Base-by-base conservation (phyloP, 2,329 filamentous ascomycete genomes). In the Beauveria brongniartii region DNA sequence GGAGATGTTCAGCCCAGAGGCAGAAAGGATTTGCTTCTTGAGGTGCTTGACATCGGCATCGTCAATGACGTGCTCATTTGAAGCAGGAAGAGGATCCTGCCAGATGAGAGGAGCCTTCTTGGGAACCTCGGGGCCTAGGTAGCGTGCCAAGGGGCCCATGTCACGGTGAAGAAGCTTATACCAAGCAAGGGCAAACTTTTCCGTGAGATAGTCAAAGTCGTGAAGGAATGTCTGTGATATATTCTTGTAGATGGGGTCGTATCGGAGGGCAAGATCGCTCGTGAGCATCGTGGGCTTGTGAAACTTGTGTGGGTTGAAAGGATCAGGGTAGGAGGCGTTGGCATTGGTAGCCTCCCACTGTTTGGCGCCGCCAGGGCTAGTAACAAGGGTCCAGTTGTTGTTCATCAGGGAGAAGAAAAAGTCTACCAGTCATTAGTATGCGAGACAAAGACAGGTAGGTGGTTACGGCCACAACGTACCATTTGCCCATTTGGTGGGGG, bases 161-260 rank as follows among this genome's bases (percentile, higher is more conserved):
- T 92, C 89, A 76, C 89, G 88, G 77, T 92, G 89, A 30, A 89
- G 79, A 47, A 92, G 82, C 83, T 92, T 92, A 83, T 90, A 92
- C 89, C 89, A 92, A 16, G 89, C 89, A 56, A 84, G 83, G 20
- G 82, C 78, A 69, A 92, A 92, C 9, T 82, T 85, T 63, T 91
- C 84, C 58, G 80, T 80, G 44, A 92, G 80, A 77, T 90, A 75
- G 51, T 88, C 80, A 2, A 86, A 86, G 74, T 92, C 76, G 66
- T 85, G 82, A 48, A 87, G 76, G 81, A 85, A 92, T 66, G 80
- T 82, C 57, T 85, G 82, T 16, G 87, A 82, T 70, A 92, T 89
- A 82, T 91, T 91, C 76, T 88, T 85, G 76, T 90, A 92, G 9
- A 67, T 77, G 2, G 87, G 85, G 70, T 92, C 89, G 70, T 83